Evolutionary conservation across 2,329 filamentous ascomycete genomes (phyloP), one percentile per base, ranked within the genome.

Genomic region (Dryadomyces quercus-mongolicae): DNA sequence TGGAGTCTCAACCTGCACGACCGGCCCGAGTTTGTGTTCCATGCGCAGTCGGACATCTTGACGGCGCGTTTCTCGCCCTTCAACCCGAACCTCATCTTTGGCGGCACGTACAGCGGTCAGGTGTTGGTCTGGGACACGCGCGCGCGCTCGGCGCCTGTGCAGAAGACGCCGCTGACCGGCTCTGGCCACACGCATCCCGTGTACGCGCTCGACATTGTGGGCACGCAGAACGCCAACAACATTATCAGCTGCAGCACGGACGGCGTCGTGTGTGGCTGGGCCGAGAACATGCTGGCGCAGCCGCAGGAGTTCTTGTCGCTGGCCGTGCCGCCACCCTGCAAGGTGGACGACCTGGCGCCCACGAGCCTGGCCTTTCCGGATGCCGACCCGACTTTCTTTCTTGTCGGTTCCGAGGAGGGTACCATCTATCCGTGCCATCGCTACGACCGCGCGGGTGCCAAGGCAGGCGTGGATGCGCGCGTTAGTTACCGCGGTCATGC

Each of bases 1-100:
- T 98, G 94, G 94, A 98, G 96, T 66, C 78, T 90, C 64, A 91
- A 97, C 68, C 84, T 97, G 67, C 91, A 94, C 62, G 88, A 93
- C 61, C 83, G 93, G 34, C 90, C 93, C 1, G 93, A 98, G 74
- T 97, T 95, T 69, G 85, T 95, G 55, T 96, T 98, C 68, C 91
- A 95, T 63, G 91, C 92, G 10, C 92, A 94, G 57, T 96, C 91
- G 47, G 93, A 98, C 69, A 89, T 98, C 53, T 78, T 98, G 15
- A 88, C 91, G 0, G 93, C 93, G 59, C 94, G 93, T 61, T 98
- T 98, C 71, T 97, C 93, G n/a, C 93, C 93, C 0, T 96, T 96
- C 66, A 93, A 98, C 67, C 92, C 92, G 5, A 96, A 95, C 62
- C 77, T 98, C 53, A 94, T 98, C 63, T 83, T 98, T 57, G 93